These are phyloP conservation scores for Boletus sensibilis DNA, from an alignment of 768 basidiomycete genomes.

Conservation along the genomic window DNA sequence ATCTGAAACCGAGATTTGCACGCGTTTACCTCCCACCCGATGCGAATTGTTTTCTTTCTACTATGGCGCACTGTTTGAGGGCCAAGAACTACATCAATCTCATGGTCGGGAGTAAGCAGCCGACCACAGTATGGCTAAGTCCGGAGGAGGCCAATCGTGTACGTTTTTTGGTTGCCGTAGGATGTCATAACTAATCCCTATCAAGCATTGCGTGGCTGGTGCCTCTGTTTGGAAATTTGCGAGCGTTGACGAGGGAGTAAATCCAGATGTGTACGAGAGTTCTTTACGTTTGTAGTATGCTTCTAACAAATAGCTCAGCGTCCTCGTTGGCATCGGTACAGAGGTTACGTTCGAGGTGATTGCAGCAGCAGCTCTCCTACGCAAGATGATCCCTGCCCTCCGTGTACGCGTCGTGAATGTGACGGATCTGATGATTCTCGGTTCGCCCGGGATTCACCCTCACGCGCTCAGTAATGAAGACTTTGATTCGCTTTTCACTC, in stretches of 20 bases:
- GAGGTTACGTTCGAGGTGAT: slow-evolving; percentile 90
- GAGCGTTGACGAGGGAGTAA: slow-evolving; percentile 66
- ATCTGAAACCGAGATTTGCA: slow-evolving; percentile 66
- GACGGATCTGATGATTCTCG: slow-evolving; percentile 85
- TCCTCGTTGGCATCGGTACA: slow-evolving; percentile 84
- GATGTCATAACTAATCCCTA: neutral
- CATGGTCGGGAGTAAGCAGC: slow-evolving; percentile 88
- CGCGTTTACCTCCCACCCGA: slow-evolving; percentile 90
- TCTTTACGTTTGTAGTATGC: neutral
- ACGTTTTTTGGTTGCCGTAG: slow-evolving; percentile 9
- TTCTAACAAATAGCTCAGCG: slow-evolving; percentile 37
- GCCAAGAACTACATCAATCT: slow-evolving; percentile 86
- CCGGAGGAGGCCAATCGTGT: slow-evolving; percentile 73
- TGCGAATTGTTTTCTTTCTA: slow-evolving; percentile 82
- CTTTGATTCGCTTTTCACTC: slow-evolving; percentile 72
- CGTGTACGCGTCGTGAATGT: slow-evolving; percentile 88
- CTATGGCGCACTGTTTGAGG: slow-evolving; percentile 78
- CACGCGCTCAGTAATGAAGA: slow-evolving; percentile 62
- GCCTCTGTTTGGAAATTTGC: slow-evolving; percentile 86
- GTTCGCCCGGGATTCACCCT: slow-evolving; percentile 66
- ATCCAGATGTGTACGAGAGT: slow-evolving; percentile 63
- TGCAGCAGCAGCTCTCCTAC: slow-evolving; percentile 78
- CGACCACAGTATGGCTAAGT: slow-evolving; percentile 73
- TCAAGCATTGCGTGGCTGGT: slow-evolving; percentile 80
- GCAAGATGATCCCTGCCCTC: slow-evolving; percentile 63